Conservation (phyloP, 345 rosid species). For the Lepidium africanum region DNA sequence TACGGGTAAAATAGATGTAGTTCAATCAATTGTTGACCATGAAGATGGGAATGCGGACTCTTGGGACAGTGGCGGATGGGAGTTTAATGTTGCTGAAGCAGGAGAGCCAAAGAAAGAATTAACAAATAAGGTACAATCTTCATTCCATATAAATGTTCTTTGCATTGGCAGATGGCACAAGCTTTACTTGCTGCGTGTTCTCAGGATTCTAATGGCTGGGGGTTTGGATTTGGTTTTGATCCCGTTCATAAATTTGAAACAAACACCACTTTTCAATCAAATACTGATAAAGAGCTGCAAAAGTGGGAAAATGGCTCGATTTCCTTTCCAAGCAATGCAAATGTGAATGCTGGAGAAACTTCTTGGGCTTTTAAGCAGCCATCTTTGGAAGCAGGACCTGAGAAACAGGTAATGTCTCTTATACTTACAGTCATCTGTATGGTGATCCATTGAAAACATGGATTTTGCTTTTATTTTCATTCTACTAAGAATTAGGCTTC, state of each 20-base stretch:
- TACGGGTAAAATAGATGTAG: neutral
- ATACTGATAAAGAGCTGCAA: conserved; percentile 19
- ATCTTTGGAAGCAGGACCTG: conserved; percentile 32
- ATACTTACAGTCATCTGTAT: neutral
- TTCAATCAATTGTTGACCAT: neutral
- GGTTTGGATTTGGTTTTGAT: conserved; percentile 28
- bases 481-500: conserved; percentile 21
- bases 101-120: neutral
- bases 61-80: conserved; percentile 36
- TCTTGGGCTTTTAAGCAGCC: conserved; percentile 48
- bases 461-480: neutral
- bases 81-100: conserved; percentile 30
- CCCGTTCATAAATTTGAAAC: conserved; percentile 13
- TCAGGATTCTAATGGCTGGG: conserved; percentile 32
- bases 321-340: conserved; percentile 11
- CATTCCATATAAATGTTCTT: neutral
- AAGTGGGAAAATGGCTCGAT: conserved; percentile 3
- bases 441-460: neutral
- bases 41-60: conserved; percentile 17
- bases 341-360: conserved; percentile 20
- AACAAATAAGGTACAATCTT: conserved; percentile 11
- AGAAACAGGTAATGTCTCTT: conserved; percentile 36
- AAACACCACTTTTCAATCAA: neutral
- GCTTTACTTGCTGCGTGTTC: conserved; percentile 19
- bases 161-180: conserved; percentile 18